These are phyloP conservation scores for Backusella psychrophila DNA, from an alignment of 192 early-diverging fungal genomes.

Conservation along the genomic window DNA sequence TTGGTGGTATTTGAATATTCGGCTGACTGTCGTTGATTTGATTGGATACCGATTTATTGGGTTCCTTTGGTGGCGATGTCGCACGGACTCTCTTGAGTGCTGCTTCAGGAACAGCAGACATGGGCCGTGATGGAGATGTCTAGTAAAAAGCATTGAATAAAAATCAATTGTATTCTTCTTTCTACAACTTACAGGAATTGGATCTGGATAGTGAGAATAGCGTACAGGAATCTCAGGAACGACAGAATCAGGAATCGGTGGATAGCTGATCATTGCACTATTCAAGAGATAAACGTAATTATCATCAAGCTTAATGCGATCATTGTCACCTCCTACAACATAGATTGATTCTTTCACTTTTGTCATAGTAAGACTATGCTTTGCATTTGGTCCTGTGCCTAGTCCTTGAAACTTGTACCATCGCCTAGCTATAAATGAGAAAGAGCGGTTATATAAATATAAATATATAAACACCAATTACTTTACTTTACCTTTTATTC, in stretches of 20 bases:
- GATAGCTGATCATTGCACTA: slow-evolving; percentile 48
- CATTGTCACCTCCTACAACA: slow-evolving; percentile 52
- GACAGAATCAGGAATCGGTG: slow-evolving; percentile 12
- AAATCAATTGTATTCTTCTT: not conserved
- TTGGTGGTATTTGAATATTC: not conserved
- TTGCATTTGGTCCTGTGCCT: slow-evolving; percentile 35
- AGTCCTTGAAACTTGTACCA: slow-evolving; percentile 51
- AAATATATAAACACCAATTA: not conserved
- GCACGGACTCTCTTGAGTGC: slow-evolving; percentile 13
- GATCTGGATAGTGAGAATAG: not conserved
- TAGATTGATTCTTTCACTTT: slow-evolving; percentile 42
- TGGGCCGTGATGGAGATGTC: slow-evolving; percentile 9
- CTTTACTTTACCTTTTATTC: slow-evolving; percentile 38
- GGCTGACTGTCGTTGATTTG: not conserved
- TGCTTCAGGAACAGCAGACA: slow-evolving; percentile 23
- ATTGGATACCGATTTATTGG: not conserved
- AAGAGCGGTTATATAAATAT: not conserved
- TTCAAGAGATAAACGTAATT: slow-evolving; percentile 36
- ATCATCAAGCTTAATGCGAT: slow-evolving; percentile 16
- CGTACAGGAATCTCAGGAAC: not conserved
- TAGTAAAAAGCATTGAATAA: not conserved
- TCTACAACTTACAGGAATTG: not conserved
- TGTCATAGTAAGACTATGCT: slow-evolving; percentile 43
- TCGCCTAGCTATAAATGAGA: slow-evolving; percentile 13
- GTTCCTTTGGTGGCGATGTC: slow-evolving; percentile 17